A percentile compares a stretch with the other conserved stretches of the same genome.
These are phyloP conservation scores for Sporothrix brunneoviolacea DNA, from an alignment of 2,329 filamentous ascomycete species.

Conservation along the genomic window DNA sequence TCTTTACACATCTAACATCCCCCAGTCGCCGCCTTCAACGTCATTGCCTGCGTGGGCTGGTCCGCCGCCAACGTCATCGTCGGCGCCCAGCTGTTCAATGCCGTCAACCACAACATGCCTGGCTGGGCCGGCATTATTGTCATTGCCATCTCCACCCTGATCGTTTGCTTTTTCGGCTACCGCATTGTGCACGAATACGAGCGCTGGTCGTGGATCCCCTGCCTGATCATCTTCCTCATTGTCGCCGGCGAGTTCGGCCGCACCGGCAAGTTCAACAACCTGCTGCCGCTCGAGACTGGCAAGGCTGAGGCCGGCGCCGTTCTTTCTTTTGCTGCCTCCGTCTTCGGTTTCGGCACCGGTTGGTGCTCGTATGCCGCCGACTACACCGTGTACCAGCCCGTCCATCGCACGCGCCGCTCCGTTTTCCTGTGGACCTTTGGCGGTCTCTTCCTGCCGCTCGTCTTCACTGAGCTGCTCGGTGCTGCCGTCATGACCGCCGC, in stretches of 20 bases:
- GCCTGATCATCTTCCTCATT: conserved; percentile 45
- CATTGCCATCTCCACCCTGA: conserved; percentile 60
- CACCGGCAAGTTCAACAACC: conserved; percentile 38
- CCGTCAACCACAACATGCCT: conserved; percentile 63
- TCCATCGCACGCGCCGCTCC: conserved; percentile 40
- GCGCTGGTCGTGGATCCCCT: conserved; percentile 65
- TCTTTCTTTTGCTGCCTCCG: conserved; percentile 60
- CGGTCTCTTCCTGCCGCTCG: conserved; percentile 63
- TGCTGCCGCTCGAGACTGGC: conserved; percentile 45
- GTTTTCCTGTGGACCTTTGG: conserved; percentile 64
- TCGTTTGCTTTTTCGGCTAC: conserved; percentile 69
- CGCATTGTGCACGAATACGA: conserved; percentile 72
- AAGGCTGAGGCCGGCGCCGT: conserved; percentile 44
- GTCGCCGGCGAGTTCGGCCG: conserved; percentile 37
- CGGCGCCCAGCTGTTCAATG: conserved; percentile 68
- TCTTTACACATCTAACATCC: background rate
- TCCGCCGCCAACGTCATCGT: conserved; percentile 73
- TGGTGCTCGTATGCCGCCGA: conserved; percentile 56
- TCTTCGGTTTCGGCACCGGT: conserved; percentile 63
- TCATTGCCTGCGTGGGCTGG: conserved; percentile 68
- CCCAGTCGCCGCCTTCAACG: conserved; percentile 62
- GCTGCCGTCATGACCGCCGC: conserved; percentile 63
- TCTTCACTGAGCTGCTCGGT: conserved; percentile 69
- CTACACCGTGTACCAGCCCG: conserved; percentile 50
- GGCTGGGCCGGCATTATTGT: conserved; percentile 70